These are phyloP conservation scores for Lactarius hatsudake DNA, from an alignment of 768 basidiomycete species.

Conservation along the genomic window DNA sequence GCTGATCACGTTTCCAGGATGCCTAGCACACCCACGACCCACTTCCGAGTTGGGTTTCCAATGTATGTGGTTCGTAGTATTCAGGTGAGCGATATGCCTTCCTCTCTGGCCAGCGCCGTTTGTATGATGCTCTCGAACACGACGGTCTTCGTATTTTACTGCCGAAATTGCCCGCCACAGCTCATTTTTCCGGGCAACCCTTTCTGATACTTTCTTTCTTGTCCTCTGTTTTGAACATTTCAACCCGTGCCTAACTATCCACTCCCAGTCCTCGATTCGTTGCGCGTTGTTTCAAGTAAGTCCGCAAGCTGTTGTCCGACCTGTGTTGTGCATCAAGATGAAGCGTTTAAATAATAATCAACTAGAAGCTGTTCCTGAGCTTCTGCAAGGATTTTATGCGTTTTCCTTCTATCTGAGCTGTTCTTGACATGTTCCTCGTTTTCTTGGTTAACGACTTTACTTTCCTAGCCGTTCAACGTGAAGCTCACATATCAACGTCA, in stretches of 20 bases:
- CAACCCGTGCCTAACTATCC: not conserved
- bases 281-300: not conserved
- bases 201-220: conserved; percentile 47
- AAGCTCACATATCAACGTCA: not conserved
- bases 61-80: not conserved
- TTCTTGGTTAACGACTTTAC: not conserved
- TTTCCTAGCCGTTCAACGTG: not conserved
- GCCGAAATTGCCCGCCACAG: conserved; percentile 95
- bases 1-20: conserved; percentile 7
- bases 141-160: conserved; percentile 87
- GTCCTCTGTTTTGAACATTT: not conserved
- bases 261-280: not conserved
- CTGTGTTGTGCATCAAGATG: conserved; percentile 37
- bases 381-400: conserved; percentile 56
- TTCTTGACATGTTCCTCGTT: not conserved
- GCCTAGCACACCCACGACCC: not conserved
- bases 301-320: not conserved
- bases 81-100: not conserved
- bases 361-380: conserved; percentile 92
- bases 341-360: conserved; percentile 55
- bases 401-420: conserved; percentile 29
- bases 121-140: conserved; percentile 73
- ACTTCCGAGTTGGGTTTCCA: not conserved
- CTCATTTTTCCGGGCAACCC: conserved; percentile 83
- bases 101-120: conserved; percentile 14